These are phyloP conservation scores for Pythium volutum DNA, from an alignment of 352 stramenopile species.

Conservation along the genomic window DNA sequence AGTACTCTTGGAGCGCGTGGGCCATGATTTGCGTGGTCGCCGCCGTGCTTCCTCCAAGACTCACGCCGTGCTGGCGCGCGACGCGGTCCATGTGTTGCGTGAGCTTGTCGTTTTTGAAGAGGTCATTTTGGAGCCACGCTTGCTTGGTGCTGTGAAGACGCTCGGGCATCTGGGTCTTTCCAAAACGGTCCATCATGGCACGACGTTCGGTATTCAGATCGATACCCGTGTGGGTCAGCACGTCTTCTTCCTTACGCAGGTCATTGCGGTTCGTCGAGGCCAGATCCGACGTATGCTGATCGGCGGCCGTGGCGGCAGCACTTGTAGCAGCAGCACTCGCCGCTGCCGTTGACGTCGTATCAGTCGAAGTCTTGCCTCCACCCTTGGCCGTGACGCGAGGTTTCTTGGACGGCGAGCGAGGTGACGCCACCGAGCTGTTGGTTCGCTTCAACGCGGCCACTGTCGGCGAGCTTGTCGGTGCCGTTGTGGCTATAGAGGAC, in stretches of 20 bases:
- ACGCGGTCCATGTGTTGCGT: constrained; percentile 51
- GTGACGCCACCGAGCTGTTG: constrained; percentile 55
- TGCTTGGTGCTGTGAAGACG: constrained; percentile 69
- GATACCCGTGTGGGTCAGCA: constrained; percentile 81
- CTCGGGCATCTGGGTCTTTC: constrained; percentile 37
- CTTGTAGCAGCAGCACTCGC: constrained; percentile 4
- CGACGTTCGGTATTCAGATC: constrained; percentile 69
- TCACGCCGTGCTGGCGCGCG: constrained; percentile 45
- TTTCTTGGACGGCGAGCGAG: constrained; percentile 79
- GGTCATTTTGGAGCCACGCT: constrained; percentile 74
- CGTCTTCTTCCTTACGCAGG: constrained; percentile 79
- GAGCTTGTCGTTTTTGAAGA: constrained; percentile 74
- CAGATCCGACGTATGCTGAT: constrained; percentile 38
- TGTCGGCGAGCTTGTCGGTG: constrained; percentile 36
- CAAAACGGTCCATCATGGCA: constrained; percentile 71
- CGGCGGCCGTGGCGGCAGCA: neutral
- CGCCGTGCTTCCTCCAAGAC: constrained; percentile 31
- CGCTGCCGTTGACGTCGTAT: constrained; percentile 20
- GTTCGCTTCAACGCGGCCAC: constrained; percentile 44
- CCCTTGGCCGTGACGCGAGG: constrained; percentile 29
- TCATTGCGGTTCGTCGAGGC: constrained; percentile 61
- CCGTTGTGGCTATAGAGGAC: neutral
- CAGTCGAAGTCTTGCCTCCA: constrained; percentile 30
- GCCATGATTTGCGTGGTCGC: constrained; percentile 78
- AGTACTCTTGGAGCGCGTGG: constrained; percentile 78